Evolutionary conservation across 768 basidiomycete genomes (phyloP).

Genomic region (Suillus sp.): DNA sequence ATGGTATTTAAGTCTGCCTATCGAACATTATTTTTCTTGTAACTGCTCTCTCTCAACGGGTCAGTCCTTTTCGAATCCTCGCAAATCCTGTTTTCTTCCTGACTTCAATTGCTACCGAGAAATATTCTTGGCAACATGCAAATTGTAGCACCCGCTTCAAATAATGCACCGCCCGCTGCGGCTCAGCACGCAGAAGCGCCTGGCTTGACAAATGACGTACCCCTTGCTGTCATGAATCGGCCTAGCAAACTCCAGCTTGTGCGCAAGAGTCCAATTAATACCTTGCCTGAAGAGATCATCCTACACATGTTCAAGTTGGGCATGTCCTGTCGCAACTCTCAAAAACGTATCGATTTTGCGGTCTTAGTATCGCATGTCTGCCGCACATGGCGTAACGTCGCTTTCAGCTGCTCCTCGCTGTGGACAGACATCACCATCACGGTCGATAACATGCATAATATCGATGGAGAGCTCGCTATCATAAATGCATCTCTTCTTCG

Average conservation of each 20-base stretch:
- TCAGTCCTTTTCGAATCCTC: neutral
- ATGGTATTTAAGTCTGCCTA: neutral
- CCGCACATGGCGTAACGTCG: slow-evolving; percentile 41
- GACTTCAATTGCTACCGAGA: neutral
- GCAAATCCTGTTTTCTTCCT: neutral
- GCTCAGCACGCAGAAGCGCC: neutral
- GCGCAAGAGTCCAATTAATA: neutral
- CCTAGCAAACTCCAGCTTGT: neutral
- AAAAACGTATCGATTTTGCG: slow-evolving; percentile 6
- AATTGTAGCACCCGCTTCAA: neutral
- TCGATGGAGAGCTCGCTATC: neutral
- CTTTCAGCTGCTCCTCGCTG: slow-evolving; percentile 37
- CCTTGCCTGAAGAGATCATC: slow-evolving; percentile 12
- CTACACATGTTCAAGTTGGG: slow-evolving; percentile 15
- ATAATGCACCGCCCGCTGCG: neutral
- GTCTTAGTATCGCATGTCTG: slow-evolving; percentile 47
- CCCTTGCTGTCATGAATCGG: neutral
- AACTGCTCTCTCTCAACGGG: neutral
- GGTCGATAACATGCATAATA: neutral
- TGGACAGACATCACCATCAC: slow-evolving; percentile 37
- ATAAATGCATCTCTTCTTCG: neutral
- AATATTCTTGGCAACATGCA: neutral
- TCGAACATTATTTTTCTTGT: neutral
- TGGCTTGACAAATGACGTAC: neutral
- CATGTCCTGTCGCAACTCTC: neutral